Evolutionary conservation across 805 yeast genomes (phyloP).

Genomic region (Candida multigemmis): DNA sequence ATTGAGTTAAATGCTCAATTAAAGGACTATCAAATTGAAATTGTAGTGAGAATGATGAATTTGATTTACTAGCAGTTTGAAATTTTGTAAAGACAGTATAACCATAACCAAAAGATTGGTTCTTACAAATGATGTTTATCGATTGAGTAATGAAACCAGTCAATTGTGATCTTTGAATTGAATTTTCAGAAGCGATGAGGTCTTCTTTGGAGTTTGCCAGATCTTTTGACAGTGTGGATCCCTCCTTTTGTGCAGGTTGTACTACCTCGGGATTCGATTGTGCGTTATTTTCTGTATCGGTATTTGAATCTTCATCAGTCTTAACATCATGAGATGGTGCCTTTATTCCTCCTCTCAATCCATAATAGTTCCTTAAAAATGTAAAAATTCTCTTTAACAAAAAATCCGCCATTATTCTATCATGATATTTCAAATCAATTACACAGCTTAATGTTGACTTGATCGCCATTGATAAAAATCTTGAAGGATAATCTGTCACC

Average conservation of each 20-base stretch:
- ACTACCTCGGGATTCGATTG: too few species aligned
- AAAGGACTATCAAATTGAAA: conserved; percentile 6
- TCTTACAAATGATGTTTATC: conserved; percentile 24
- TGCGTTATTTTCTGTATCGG: conserved; percentile 29
- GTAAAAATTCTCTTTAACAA: conserved; percentile 51
- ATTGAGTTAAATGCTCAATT: conserved; percentile 17
- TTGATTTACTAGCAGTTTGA: conserved; percentile 6
- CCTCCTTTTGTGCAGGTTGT: too few species aligned
- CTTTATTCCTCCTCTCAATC: too few species aligned
- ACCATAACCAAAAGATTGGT: conserved; percentile 11
- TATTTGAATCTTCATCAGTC: conserved; percentile 30
- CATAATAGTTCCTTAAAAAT: conserved; percentile 42
- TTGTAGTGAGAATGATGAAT: conserved; percentile 2
- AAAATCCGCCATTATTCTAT: conserved; percentile 12
- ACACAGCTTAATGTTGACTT: too few species aligned
- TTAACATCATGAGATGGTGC: conserved; percentile 31
- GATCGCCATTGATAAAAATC: conserved; percentile 63
- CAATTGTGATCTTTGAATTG: conserved; percentile 56
- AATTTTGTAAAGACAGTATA: conserved; percentile 13
- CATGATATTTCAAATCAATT: conserved; percentile 36
- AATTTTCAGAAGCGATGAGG: conserved; percentile 48
- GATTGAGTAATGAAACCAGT: conserved; percentile 52
- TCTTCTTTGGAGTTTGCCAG: too few species aligned
- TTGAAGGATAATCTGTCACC: conserved; percentile 67
- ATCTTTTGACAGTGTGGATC: too few species aligned